These are phyloP conservation scores for Tillandsia fasciculata DNA, from an alignment of 176 grass and related monocot species.

Conservation along the genomic window DNA sequence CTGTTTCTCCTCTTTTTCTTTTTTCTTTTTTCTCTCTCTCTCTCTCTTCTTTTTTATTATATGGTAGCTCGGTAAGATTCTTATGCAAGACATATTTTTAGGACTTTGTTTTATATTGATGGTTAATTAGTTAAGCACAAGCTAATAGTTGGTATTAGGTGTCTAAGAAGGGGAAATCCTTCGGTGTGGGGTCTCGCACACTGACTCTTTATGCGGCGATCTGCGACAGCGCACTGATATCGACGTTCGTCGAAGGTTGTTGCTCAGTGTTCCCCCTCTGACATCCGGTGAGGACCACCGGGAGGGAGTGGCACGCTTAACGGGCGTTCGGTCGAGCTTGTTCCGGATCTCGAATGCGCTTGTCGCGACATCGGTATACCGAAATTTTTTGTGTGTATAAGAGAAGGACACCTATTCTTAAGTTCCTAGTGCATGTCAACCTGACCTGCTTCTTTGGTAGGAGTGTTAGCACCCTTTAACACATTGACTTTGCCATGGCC, in stretches of 20 bases:
- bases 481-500: no score
- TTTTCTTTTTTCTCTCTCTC: not conserved
- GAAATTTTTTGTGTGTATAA: no score
- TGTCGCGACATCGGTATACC: no score
- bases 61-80: not conserved
- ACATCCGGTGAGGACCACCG: not conserved
- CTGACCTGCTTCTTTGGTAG: no score
- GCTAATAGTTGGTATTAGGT: not conserved
- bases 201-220: not conserved
- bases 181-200: not conserved
- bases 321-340: not conserved
- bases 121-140: not conserved
- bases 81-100: not conserved
- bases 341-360: no score
- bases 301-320: no score
- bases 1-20: conserved; percentile 1
- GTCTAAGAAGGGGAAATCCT: no score
- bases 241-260: not conserved
- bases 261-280: not conserved
- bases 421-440: no score
- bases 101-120: not conserved
- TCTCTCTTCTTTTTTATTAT: not conserved
- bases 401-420: no score
- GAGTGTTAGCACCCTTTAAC: no score
- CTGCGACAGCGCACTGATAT: no score